These are phyloP conservation scores for Penicillium soppii DNA, from an alignment of 495 filamentous ascomycete species.

Conservation along the genomic window DNA sequence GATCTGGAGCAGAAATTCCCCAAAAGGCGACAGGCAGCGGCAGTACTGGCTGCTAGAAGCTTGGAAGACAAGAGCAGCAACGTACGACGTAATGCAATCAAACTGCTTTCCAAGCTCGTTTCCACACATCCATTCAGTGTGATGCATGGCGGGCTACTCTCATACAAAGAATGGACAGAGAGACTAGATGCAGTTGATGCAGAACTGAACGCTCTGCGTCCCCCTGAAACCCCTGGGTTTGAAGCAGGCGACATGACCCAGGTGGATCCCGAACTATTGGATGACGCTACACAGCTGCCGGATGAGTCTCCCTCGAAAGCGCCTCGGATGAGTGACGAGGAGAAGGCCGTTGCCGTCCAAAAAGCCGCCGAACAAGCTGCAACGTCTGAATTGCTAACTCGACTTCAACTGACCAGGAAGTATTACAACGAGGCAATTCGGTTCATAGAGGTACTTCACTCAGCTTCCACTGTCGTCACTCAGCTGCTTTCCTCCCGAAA, in stretches of 20 bases:
- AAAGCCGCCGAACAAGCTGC: conserved; percentile 74
- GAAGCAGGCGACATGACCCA: conserved; percentile 54
- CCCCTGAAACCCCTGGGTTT: conserved; percentile 74
- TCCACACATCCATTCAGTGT: conserved; percentile 91
- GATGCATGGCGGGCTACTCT: conserved; percentile 85
- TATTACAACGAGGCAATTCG: conserved; percentile 90
- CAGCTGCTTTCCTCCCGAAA: conserved; percentile 91
- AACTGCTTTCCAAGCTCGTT: conserved; percentile 80
- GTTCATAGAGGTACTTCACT: conserved; percentile 92
- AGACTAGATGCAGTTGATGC: conserved; percentile 76
- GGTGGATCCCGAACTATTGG: conserved; percentile 76
- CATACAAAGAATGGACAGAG: conserved; percentile 77
- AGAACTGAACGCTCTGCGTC: conserved; percentile 78
- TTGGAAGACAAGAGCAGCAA: conserved; percentile 98
- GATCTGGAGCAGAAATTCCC: conserved; percentile 93
- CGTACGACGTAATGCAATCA: conserved; percentile 92
- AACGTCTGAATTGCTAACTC: conserved; percentile 76
- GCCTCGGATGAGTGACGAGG: conserved; percentile 58
- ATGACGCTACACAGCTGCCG: conserved; percentile 83
- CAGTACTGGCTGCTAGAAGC: conserved; percentile 82
- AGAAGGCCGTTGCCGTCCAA: conserved; percentile 48
- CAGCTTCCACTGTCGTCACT: conserved; percentile 71
- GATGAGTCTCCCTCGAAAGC: conserved; percentile 62
- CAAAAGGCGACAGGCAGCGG: conserved; percentile 81
- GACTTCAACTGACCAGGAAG: conserved; percentile 79